A percentile compares a stretch with the other conserved stretches of the same genome.
These are phyloP conservation scores for Geranium brycei DNA, from an alignment of 345 rosid species.

Conservation along the genomic window DNA sequence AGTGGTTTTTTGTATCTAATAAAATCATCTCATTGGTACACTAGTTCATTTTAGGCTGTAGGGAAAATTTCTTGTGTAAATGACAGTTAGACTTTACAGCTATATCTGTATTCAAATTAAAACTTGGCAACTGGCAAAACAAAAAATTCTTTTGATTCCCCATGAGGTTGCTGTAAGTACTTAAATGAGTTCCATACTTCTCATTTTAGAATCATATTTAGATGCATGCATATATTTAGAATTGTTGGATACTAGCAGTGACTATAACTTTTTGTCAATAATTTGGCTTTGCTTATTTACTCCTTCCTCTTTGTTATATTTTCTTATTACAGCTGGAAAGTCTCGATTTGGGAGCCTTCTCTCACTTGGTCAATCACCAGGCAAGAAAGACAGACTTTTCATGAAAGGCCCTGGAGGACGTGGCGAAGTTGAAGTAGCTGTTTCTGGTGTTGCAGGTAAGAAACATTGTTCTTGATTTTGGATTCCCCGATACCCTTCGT, in stretches of 20 bases:
- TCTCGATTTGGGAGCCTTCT: slow-evolving; percentile 76
- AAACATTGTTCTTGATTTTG: slow-evolving; percentile 1
- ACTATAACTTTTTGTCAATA: not conserved
- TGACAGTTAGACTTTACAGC: not conserved
- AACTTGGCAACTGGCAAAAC: not conserved
- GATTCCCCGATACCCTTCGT: too few relatives aligned
- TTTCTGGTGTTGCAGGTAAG: slow-evolving; percentile 78
- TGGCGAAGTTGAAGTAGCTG: slow-evolving; percentile 98
- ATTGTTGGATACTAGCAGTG: too few relatives aligned
- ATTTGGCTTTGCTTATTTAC: not conserved
- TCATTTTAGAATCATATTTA: too few relatives aligned
- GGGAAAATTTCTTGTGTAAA: not conserved
- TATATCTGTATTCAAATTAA: not conserved
- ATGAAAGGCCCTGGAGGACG: slow-evolving; percentile 99
- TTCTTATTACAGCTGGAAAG: slow-evolving; percentile 46
- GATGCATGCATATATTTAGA: too few relatives aligned
- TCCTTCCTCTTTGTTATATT: slow-evolving; percentile 5
- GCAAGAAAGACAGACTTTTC: slow-evolving; percentile 73
- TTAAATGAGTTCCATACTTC: too few relatives aligned
- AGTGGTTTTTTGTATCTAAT: not conserved
- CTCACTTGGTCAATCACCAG: slow-evolving; percentile 52
- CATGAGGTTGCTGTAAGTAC: not conserved
- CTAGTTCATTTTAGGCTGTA: not conserved
- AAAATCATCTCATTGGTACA: not conserved
- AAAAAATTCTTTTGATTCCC: not conserved